Base-by-base conservation (phyloP, 2,329 filamentous ascomycete species). In the Diaporthe longicolla region DNA sequence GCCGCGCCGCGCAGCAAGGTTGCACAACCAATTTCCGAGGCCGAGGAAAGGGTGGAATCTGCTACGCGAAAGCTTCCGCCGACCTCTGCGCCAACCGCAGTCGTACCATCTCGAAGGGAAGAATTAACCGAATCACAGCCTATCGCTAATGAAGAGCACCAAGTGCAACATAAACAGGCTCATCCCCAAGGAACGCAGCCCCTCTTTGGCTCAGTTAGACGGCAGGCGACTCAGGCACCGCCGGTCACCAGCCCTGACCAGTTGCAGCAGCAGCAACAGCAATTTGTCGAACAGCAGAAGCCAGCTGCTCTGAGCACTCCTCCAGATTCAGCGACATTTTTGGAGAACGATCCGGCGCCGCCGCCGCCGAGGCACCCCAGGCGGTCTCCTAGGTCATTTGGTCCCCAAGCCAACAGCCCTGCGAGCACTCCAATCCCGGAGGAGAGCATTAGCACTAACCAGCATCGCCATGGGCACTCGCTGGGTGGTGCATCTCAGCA, bases 21-120 rank as follows among this genome's bases (percentile, higher is more conserved):
- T 29, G 80, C 72, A 61, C 77, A 79, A 24, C 83, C 85, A 0
- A 86, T 88, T 50, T 86, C 85, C 0, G 86, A 87, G 75, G 84
- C 82, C 0, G 85, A 87, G 26, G 85, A 87, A 69, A 81, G 82
- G 40, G 74, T 75, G 4, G 79, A 79, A n/a, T 71, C 75, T 17
- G n/a, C 52, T 35, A 3, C 13, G 29, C 57, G 69, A 11, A 54
- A 32, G 21, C 32, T 26, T 5, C 32, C 57, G 11, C 45, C n/a
- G 21, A 40, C 57, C 32, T 63, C 45, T 37, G n/a, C 9, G 32
- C 57, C 57, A 6, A 11, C 45, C 3, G 45, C 32, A 13, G 55
- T n/a, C 5, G 57, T 54, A 15, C 45, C 55, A 21, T 43, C 69
- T 37, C 45, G 57, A 4, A 63, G 43, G 57, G 69, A 71, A 17